Evolutionary conservation across 345 rosid species (phyloP).

Genomic region (Isatis tinctoria): DNA sequence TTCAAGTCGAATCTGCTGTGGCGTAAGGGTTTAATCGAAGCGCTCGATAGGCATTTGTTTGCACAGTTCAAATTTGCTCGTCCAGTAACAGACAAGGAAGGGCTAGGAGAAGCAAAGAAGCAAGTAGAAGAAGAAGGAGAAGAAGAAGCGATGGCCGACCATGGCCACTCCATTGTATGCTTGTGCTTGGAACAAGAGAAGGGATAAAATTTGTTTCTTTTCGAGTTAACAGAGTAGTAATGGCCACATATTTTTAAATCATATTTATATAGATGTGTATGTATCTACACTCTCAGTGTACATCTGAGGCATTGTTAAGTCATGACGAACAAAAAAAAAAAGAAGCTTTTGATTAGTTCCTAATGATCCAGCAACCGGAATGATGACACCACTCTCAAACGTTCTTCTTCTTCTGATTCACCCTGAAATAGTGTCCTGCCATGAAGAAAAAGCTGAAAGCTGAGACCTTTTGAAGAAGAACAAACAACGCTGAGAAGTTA

Average conservation of each 20-base stretch:
- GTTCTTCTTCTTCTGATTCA: not conserved
- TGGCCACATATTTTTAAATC: conserved; percentile 21
- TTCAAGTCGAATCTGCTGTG: conserved; percentile 9
- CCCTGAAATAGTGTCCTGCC: not conserved
- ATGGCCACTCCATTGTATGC: conserved; percentile 29
- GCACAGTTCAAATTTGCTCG: not conserved
- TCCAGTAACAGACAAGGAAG: not conserved
- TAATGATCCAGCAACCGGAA: not conserved
- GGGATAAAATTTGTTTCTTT: conserved; percentile 22
- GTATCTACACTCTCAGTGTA: not conserved
- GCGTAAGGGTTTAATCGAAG: not conserved
- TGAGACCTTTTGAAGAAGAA: not conserved
- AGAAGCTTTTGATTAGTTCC: conserved; percentile 1
- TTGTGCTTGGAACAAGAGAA: not conserved
- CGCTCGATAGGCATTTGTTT: not conserved
- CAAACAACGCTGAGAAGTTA: not conserved
- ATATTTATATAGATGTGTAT: not conserved
- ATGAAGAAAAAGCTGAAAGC: not conserved
- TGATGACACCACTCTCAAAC: not conserved
- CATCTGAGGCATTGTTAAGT: not conserved
- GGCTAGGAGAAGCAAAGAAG: conserved; percentile 13
- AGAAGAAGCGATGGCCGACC: conserved; percentile 25
- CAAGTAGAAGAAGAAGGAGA: conserved; percentile 11
- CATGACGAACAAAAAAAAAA: not conserved
- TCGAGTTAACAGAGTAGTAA: conserved; percentile 9